Percentiles rank a stretch among this genome's conserved stretches.
Conservation (phyloP, 306 rosid genomes). For the Ziziphus jujuba region DNA sequence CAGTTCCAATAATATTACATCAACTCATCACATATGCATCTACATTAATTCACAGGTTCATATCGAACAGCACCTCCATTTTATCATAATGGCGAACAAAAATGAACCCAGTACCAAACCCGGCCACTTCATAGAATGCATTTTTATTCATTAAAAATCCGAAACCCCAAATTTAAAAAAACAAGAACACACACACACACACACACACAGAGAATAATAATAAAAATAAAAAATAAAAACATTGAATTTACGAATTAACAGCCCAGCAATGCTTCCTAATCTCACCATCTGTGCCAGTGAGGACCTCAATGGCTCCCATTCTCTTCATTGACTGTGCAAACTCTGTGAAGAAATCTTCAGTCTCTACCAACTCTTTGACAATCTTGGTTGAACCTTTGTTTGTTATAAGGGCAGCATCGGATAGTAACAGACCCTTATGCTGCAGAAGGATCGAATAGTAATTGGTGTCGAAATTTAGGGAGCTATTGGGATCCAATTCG, state of each 20-base stretch:
- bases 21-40: no score
- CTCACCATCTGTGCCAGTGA: constrained; percentile 43
- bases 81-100: no score
- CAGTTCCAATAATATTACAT: no score
- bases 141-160: no score
- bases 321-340: constrained; percentile 57
- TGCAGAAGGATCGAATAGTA: constrained; percentile 42
- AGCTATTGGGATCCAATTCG: constrained; percentile 48
- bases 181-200: no score
- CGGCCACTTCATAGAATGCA: no score
- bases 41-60: no score
- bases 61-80: no score
- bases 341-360: constrained; percentile 35
- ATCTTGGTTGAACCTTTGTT: constrained; percentile 3
- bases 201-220: no score
- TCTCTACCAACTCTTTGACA: constrained; percentile 27
- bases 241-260: constrained; percentile 36
- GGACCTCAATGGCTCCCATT: constrained; percentile 54
- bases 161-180: no score
- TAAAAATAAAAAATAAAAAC: no score
- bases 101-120: no score
- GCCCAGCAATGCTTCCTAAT: constrained; percentile 48
- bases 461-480: constrained; percentile 30
- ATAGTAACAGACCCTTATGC: constrained; percentile 55
- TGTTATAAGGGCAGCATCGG: constrained; percentile 62